Conservation (phyloP, 495 filamentous ascomycete species). For the Evansstolkia leycettana region DNA sequence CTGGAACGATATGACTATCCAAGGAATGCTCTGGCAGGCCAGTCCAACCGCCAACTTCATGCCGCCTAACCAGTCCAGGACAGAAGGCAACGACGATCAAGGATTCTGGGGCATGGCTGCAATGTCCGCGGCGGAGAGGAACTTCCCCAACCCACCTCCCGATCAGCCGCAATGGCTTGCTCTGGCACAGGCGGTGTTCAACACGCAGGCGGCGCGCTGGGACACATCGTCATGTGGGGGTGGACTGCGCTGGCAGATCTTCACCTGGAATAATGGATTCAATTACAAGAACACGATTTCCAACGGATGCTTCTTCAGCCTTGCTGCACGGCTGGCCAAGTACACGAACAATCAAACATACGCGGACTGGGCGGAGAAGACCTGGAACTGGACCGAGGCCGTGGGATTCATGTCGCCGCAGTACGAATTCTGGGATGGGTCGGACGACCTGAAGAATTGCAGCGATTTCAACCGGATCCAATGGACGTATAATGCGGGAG, state of each 20-base stretch:
- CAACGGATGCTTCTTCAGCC: conserved; percentile 58
- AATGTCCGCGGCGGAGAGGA: conserved; percentile 41
- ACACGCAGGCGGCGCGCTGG: conserved; percentile 50
- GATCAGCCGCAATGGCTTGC: conserved; percentile 56
- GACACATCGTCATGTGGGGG: conserved; percentile 34
- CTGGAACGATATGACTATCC: conserved; percentile 37
- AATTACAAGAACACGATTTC: conserved; percentile 60
- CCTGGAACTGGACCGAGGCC: conserved; percentile 50
- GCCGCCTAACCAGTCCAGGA: conserved; percentile 25
- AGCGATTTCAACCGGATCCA: conserved; percentile 45
- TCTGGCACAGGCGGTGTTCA: conserved; percentile 69
- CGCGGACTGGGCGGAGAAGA: conserved; percentile 51
- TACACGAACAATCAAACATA: conserved; percentile 57
- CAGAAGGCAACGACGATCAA: conserved; percentile 45
- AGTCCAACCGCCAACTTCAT: conserved; percentile 37
- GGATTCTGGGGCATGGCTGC: conserved; percentile 45
- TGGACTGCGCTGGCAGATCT: conserved; percentile 47
- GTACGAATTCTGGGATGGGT: conserved; percentile 44
- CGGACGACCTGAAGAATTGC: conserved; percentile 37
- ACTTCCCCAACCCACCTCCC: conserved; percentile 25
- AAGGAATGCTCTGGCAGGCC: conserved; percentile 38
- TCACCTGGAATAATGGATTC: conserved; percentile 36
- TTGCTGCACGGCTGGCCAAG: conserved; percentile 53
- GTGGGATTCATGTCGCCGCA: conserved; percentile 38
- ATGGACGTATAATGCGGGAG: conserved; percentile 59